A percentile compares a stretch with the other conserved stretches of the same genome.
These are phyloP conservation scores for Cutaneotrichosporon sp. DNA, from an alignment of 1,284 basidiomycete species.

Conservation along the genomic window DNA sequence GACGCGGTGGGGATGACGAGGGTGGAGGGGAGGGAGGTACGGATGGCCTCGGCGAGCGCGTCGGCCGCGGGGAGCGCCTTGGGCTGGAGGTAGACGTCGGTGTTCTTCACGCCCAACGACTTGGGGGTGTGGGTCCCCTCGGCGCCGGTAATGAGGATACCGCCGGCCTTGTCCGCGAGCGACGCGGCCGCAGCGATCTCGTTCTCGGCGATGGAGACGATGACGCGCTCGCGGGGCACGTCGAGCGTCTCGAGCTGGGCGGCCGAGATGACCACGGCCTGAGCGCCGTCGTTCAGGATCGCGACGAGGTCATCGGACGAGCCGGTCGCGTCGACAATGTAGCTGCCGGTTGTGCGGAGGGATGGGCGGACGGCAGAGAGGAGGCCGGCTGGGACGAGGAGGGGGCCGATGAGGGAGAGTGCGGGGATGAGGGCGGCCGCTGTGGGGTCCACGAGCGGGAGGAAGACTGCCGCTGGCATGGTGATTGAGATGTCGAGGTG, in stretches of 20 bases:
- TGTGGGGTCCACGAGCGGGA: constrained; percentile 53
- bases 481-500: too few species aligned
- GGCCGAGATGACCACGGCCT: constrained; percentile 73
- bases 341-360: constrained; percentile 44
- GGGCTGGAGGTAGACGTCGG: constrained; percentile 64
- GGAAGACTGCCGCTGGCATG: constrained; percentile 53
- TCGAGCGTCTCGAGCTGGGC: constrained; percentile 64
- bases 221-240: constrained; percentile 69
- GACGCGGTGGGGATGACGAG: constrained; percentile 73
- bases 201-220: constrained; percentile 70
- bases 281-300: constrained; percentile 72
- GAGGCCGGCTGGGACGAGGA: constrained; percentile 60
- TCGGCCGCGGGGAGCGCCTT: constrained; percentile 55
- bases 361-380: constrained; percentile 40
- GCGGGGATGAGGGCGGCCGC: constrained; percentile 60
- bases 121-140: constrained; percentile 61
- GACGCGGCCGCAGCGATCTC: constrained; percentile 71
- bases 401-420: constrained; percentile 71
- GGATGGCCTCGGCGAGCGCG: constrained; percentile 60
- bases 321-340: constrained; percentile 63
- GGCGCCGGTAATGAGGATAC: constrained; percentile 35
- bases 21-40: constrained; percentile 67
- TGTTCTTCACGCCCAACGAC: constrained; percentile 67
- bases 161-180: constrained; percentile 49
- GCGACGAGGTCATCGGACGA: constrained; percentile 64